Percentiles rank a stretch among this genome's conserved stretches.
Conservation (phyloP, 768 basidiomycete species). For the Leucocoprinus birnbaumii region DNA sequence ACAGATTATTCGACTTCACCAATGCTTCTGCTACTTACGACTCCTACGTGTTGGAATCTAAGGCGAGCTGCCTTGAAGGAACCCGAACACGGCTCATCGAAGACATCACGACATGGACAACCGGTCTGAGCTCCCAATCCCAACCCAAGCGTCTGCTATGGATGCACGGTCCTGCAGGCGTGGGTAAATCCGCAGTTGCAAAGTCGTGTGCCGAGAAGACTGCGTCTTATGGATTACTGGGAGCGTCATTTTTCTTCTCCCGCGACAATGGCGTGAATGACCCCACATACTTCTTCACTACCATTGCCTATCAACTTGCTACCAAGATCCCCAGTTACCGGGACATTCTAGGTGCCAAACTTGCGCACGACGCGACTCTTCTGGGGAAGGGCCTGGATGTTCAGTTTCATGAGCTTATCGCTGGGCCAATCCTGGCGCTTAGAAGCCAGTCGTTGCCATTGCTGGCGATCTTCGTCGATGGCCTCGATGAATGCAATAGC, state of each 20-base stretch:
- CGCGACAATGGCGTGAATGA: background rate
- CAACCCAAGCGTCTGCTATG: background rate
- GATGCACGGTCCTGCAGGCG: slow-evolving; percentile 3
- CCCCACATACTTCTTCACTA: background rate
- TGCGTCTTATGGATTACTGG: background rate
- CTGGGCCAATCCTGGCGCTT: too few relatives aligned
- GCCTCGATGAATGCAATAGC: too few relatives aligned
- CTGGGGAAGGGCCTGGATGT: background rate
- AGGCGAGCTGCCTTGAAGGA: background rate
- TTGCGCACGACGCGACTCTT: background rate
- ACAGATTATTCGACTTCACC: too few relatives aligned
- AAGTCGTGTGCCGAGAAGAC: background rate
- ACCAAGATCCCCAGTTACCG: background rate
- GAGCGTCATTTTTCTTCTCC: slow-evolving; percentile 6
- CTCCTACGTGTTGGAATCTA: too few relatives aligned
- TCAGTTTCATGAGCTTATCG: background rate
- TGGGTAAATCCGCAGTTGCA: background rate
- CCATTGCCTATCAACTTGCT: slow-evolving; percentile 3
- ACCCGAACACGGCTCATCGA: background rate
- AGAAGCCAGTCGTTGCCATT: too few relatives aligned
- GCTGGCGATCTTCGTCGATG: too few relatives aligned
- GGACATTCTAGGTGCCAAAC: background rate
- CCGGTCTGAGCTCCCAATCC: background rate
- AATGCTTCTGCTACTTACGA: too few relatives aligned
- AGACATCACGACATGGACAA: background rate